phyloP scores from a whole-genome alignment of 148 eudicot genomes.

The Beta vulgaris region DNA sequence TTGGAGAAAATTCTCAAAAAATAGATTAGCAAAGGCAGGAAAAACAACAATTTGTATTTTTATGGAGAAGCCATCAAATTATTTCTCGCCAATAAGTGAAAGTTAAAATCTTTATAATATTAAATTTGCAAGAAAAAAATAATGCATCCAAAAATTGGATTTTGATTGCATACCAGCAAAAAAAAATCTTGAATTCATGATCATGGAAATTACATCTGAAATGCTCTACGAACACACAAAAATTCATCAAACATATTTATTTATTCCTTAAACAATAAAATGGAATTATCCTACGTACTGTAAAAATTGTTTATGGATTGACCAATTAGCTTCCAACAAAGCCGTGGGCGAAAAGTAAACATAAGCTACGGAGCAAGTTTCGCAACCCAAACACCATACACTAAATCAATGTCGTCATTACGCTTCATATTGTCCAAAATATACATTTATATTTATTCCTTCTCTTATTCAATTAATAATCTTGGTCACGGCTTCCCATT shows the following conservation, averaged over 20 bases:
- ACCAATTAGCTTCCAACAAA: slow-evolving; percentile 7
- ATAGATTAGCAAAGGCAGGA: too few relatives aligned
- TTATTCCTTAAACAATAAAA: background rate
- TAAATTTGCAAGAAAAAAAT: too few relatives aligned
- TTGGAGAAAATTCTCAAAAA: too few relatives aligned
- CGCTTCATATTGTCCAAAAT: slow-evolving; percentile 6
- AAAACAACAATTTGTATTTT: too few relatives aligned
- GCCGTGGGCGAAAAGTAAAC: slow-evolving; percentile 9
- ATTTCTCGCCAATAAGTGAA: too few relatives aligned
- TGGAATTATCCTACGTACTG: too few relatives aligned
- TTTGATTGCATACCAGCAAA: background rate
- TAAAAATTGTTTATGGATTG: background rate
- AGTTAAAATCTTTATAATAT: too few relatives aligned
- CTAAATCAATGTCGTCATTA: slow-evolving; percentile 7
- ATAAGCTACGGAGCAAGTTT: slow-evolving; percentile 6
- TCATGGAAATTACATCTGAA: background rate
- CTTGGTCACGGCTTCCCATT: background rate
- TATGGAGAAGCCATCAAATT: too few relatives aligned
- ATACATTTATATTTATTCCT: background rate
- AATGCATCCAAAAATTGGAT: too few relatives aligned
- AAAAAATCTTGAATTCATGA: background rate
- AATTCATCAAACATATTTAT: background rate
- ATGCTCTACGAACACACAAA: background rate
- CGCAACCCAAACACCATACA: slow-evolving; percentile 8
- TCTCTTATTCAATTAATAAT: background rate